Percentiles rank a stretch among this genome's conserved stretches.
Evolutionary conservation across 495 filamentous ascomycete genomes (phyloP).

Genomic region (Neurospora sp.): DNA sequence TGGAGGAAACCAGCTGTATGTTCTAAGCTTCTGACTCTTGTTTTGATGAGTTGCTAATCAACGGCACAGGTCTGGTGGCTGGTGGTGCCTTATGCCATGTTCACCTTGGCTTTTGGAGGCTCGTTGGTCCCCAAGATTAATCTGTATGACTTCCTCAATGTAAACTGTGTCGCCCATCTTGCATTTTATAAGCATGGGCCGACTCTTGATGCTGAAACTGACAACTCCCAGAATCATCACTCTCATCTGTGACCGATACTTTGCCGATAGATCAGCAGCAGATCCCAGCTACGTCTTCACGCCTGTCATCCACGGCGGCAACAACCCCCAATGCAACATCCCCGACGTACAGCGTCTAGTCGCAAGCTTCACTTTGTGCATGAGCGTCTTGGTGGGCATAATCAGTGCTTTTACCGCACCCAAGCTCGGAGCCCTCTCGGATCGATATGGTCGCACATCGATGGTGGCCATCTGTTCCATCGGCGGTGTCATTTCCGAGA

Average conservation of each 20-base stretch:
- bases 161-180: neutral
- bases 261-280: slow-evolving; percentile 44
- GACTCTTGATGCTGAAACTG: neutral
- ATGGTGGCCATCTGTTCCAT: slow-evolving; percentile 57
- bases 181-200: neutral
- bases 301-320: slow-evolving; percentile 53
- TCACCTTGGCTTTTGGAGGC: slow-evolving; percentile 75
- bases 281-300: slow-evolving; percentile 51
- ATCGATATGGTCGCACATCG: slow-evolving; percentile 71
- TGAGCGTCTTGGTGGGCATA: slow-evolving; percentile 59
- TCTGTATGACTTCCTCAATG: slow-evolving; percentile 29
- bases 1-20: slow-evolving; percentile 64
- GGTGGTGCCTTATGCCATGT: slow-evolving; percentile 62
- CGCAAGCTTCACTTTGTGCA: slow-evolving; percentile 63
- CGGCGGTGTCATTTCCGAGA: slow-evolving; percentile 58
- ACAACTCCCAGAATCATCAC: slow-evolving; percentile 45
- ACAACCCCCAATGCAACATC: slow-evolving; percentile 62
- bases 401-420: slow-evolving; percentile 68
- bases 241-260: slow-evolving; percentile 72
- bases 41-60: neutral
- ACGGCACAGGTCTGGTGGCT: slow-evolving; percentile 68
- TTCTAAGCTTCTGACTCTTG: neutral
- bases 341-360: slow-evolving; percentile 64
- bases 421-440: slow-evolving; percentile 73
- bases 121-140: slow-evolving; percentile 70